phyloP scores from a whole-genome alignment of 345 rosid genomes.

The Gossypium australe region DNA sequence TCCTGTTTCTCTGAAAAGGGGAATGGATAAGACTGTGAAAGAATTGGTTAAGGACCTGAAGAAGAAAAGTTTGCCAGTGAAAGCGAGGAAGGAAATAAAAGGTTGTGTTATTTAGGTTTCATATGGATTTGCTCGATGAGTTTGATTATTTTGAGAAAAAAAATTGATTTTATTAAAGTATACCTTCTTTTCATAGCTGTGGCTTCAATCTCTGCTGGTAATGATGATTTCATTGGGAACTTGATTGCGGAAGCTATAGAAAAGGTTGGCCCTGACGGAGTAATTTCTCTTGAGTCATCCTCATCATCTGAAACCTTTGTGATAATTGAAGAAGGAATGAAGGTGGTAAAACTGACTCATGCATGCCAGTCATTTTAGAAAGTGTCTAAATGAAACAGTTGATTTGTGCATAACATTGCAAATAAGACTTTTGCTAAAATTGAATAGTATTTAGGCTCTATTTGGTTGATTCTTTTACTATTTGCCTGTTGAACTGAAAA shows the following conservation, averaged over 20 bases:
- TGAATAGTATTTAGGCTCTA: neutral
- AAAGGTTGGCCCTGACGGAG: constrained; percentile 82
- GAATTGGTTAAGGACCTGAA: constrained; percentile 47
- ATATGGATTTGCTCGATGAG: neutral
- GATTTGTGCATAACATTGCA: neutral
- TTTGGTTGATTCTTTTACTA: neutral
- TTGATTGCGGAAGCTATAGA: constrained; percentile 68
- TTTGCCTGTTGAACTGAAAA: neutral
- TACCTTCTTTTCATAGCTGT: constrained; percentile 49
- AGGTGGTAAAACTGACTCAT: constrained; percentile 37
- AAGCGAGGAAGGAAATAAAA: constrained; percentile 58
- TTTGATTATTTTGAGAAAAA: neutral
- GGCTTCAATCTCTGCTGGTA: constrained; percentile 89
- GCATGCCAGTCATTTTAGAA: neutral
- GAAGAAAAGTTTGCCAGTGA: constrained; percentile 52
- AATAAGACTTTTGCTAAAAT: neutral
- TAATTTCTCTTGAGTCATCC: constrained; percentile 72
- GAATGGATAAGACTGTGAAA: constrained; percentile 57
- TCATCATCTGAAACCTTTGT: constrained; percentile 63
- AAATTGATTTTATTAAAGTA: neutral
- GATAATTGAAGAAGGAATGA: constrained; percentile 78
- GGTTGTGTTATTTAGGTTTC: constrained; percentile 32
- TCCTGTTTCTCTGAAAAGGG: constrained; percentile 63
- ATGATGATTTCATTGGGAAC: constrained; percentile 66
- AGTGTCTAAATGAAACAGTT: neutral